Evolutionary conservation across 768 basidiomycete species (phyloP), one percentile per base, ranked within the genome.

Genomic region (Lentinula lateritia): DNA sequence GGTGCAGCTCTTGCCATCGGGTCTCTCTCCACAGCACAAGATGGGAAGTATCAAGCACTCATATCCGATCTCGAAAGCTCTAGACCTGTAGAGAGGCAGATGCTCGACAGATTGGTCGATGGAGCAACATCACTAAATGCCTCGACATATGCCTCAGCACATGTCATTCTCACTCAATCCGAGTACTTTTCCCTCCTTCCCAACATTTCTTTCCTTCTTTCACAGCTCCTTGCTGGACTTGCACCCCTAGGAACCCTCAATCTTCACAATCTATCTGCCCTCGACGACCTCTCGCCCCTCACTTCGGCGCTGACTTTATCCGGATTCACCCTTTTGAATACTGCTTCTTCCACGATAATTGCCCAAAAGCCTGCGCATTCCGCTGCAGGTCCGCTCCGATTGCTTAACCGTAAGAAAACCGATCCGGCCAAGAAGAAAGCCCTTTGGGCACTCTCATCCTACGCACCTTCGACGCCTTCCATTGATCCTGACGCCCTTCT

Each of bases 401-500:
- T 87, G 50, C 80, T 81, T 23, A 82, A 77, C 58, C 84, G 78
- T 66, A 78, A 78, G 59, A 80, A 77, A 67, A 73, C 79, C 2
- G 86, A 87, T 66, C 78, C 85, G 62, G 87, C 90, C 8, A 84
- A 88, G 52, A 96, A 95, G 75, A 90, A 93, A 64, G 92, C 92
- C 0, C 79, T 98, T 39, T 97, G 95, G 95, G 80, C 92, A 0
- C 78, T 95, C 36, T 87, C 78, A 42, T 20, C 41, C 23, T 41
- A 56, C 13, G 75, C 89, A 1, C 84, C 90, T 2, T 79, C 85
- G 0, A 84, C 90, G 3, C 84, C 90, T 0, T 76, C 83, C 8
- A 91, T 96, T 62, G 92, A 96, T 70, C 82, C 92, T 8, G 90
- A 93, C 61, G 79, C 87, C 28, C 84, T 97, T 36, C 83, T 98